phyloP scores from a whole-genome alignment of 1,284 basidiomycete genomes.

The Papiliotrema terrestris region DNA sequence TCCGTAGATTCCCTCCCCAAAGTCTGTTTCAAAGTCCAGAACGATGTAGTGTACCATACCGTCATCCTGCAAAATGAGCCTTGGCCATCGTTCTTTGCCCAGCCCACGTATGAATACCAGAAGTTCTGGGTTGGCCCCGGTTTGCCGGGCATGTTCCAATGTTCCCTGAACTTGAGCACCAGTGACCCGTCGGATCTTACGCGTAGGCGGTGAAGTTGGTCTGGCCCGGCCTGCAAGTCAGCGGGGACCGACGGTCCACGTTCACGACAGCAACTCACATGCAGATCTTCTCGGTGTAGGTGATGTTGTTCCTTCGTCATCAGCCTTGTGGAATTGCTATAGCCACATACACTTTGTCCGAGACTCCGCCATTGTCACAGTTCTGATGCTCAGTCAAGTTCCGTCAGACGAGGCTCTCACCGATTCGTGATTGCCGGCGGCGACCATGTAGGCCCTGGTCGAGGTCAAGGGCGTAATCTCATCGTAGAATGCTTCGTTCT shows the following conservation, averaged over 20 bases:
- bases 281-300: constrained; percentile 24
- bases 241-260: not conserved
- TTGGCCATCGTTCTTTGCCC: not conserved
- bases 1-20: constrained; percentile 14
- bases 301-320: constrained; percentile 18
- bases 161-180: constrained; percentile 16
- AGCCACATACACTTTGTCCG: constrained; percentile 10
- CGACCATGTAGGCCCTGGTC: constrained; percentile 30
- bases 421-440: constrained; percentile 31
- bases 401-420: not conserved
- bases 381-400: constrained; percentile 4
- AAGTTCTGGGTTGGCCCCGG: constrained; percentile 23
- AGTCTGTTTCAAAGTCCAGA: constrained; percentile 32
- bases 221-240: constrained; percentile 19
- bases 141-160: constrained; percentile 37
- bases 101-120: constrained; percentile 32
- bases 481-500: constrained; percentile 38
- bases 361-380: constrained; percentile 21
- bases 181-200: not conserved
- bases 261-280: constrained; percentile 5
- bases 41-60: constrained; percentile 28
- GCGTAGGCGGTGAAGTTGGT: constrained; percentile 24
- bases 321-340: not conserved
- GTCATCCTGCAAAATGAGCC: constrained; percentile 3
- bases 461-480: constrained; percentile 25